phyloP scores from a whole-genome alignment of 2,329 filamentous ascomycete genomes.

The Aspergillus quadricinctus region DNA sequence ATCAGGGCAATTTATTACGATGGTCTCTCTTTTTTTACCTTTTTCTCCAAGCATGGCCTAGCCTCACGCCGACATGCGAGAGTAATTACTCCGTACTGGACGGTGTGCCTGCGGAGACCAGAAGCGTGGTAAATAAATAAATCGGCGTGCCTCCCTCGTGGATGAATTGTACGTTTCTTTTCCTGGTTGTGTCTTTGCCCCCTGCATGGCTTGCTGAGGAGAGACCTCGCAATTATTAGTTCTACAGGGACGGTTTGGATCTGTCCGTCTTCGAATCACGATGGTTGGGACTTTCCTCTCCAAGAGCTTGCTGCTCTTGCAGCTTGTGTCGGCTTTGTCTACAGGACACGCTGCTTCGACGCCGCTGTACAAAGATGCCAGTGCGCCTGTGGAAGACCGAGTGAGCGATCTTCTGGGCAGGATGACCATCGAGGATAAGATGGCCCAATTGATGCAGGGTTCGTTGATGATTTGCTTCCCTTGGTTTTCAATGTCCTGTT shows the following conservation, averaged over 20 bases:
- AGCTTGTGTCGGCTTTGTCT: constrained; percentile 17
- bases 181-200: too few relatives aligned
- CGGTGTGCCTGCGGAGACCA: not conserved
- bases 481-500: not conserved
- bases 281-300: constrained; percentile 16
- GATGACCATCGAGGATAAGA: constrained; percentile 73
- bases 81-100: not conserved
- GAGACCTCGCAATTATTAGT: not conserved
- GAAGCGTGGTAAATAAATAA: not conserved
- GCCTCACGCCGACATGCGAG: not conserved
- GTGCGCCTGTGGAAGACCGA: constrained; percentile 58
- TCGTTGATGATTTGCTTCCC: not conserved
- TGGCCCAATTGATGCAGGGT: constrained; percentile 62
- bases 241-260: not conserved
- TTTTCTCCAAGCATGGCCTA: not conserved
- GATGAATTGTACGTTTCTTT: not conserved
- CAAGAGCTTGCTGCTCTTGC: constrained; percentile 23
- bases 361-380: constrained; percentile 58
- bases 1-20: not conserved
- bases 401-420: constrained; percentile 64
- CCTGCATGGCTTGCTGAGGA: not conserved
- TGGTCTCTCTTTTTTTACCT: not conserved
- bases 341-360: constrained; percentile 14
- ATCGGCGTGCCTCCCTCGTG: not conserved
- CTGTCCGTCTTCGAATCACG: constrained; percentile 1